phyloP scores from a whole-genome alignment of 257 asterid species.

The Rauvolfia tetraphylla region DNA sequence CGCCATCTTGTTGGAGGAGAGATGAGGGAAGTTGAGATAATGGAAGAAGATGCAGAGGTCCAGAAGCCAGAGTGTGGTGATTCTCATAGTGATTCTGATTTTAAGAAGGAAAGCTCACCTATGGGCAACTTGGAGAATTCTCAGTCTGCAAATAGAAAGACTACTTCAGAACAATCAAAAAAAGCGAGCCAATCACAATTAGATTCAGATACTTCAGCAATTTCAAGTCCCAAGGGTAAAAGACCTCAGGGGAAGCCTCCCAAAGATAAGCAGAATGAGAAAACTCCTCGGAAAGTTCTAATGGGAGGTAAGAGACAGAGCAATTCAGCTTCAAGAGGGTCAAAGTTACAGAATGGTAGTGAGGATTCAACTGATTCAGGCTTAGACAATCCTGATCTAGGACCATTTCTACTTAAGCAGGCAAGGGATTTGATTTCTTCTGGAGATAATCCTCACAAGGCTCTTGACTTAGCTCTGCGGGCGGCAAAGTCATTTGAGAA shows the following conservation, averaged over 20 bases:
- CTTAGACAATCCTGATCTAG: constrained; percentile 72
- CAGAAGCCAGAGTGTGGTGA: constrained; percentile 40
- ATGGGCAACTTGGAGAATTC: constrained; percentile 35
- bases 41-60: constrained; percentile 73
- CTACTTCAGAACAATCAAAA: constrained; percentile 40
- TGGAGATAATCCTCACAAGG: constrained; percentile 75
- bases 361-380: constrained; percentile 50
- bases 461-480: constrained; percentile 70
- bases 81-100: constrained; percentile 34
- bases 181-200: constrained; percentile 35
- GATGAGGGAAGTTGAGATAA: constrained; percentile 76
- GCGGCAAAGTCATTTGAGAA: constrained; percentile 81
- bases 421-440: constrained; percentile 83
- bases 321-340: constrained; percentile 31
- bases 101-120: constrained; percentile 39
- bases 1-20: constrained; percentile 90
- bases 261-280: constrained; percentile 36
- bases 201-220: constrained; percentile 45
- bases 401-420: constrained; percentile 81
- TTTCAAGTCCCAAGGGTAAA: constrained; percentile 54
- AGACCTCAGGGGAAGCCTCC: constrained; percentile 39
- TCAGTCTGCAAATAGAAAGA: constrained; percentile 32
- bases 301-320: constrained; percentile 43
- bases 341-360: constrained; percentile 44
- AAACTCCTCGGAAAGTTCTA: constrained; percentile 27